Percentiles rank a stretch among this genome's conserved stretches.
Conservation (phyloP, 2,329 filamentous ascomycete species). For the Aspergillus neotritici region DNA sequence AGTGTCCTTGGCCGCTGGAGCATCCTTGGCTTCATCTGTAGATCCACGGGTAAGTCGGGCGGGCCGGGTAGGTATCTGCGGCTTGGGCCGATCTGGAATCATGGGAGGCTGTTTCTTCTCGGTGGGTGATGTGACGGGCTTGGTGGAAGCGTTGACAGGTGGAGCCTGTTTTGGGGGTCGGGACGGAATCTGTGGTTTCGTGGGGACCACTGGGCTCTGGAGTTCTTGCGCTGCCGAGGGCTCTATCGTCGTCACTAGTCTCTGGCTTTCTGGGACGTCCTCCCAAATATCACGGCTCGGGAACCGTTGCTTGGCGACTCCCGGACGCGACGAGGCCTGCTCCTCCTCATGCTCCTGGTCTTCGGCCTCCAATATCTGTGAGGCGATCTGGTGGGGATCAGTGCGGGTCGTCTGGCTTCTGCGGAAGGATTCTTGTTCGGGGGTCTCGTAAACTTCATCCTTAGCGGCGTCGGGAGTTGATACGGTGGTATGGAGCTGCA, state of each 20-base stretch:
- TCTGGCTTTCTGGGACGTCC: constrained; percentile 77
- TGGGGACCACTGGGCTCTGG: constrained; percentile 32
- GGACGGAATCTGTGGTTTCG: constrained; percentile 29
- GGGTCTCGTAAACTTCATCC: constrained; percentile 38
- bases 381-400: constrained; percentile 31
- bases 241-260: constrained; percentile 64
- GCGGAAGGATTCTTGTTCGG: constrained; percentile 46
- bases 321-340: constrained; percentile 43
- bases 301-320: constrained; percentile 61
- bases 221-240: constrained; percentile 50
- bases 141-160: constrained; percentile 29
- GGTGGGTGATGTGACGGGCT: constrained; percentile 40
- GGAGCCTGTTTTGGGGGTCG: constrained; percentile 33
- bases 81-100: constrained; percentile 57
- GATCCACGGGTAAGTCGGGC: constrained; percentile 44
- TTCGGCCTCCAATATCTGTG: constrained; percentile 30
- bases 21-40: constrained; percentile 31
- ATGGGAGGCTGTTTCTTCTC: constrained; percentile 48
- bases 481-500: constrained; percentile 71
- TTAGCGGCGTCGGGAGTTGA: constrained; percentile 66
- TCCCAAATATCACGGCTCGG: constrained; percentile 94
- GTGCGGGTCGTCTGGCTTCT: constrained; percentile 37
- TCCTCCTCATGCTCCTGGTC: constrained; percentile 16
- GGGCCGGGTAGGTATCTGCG: constrained; percentile 60
- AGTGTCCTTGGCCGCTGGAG: constrained; percentile 31